Percentiles rank a stretch among this genome's conserved stretches.
Conservation (phyloP, 1,139 yeast species). For the Pichia norvegensis region DNA sequence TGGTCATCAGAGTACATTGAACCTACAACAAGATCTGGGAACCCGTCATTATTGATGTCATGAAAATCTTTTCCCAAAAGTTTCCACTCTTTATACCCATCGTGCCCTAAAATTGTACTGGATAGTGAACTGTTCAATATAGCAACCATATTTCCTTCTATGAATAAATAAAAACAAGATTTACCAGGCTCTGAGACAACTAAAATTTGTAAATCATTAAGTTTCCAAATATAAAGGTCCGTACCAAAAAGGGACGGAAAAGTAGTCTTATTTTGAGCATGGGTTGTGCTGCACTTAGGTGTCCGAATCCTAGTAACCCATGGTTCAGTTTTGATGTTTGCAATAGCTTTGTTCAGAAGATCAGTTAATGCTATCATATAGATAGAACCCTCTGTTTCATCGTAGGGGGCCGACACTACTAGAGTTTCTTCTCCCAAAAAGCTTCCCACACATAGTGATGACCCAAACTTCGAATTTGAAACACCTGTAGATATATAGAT, state of each 20-base stretch:
- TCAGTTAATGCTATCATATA: slow-evolving; percentile 32
- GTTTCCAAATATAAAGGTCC: slow-evolving; percentile 19
- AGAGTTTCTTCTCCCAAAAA: slow-evolving; percentile 31
- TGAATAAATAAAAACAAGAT: slow-evolving; percentile 22
- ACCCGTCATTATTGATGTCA: slow-evolving; percentile 32
- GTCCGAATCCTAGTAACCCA: neutral
- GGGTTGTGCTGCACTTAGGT: neutral
- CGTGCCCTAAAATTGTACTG: slow-evolving; percentile 29
- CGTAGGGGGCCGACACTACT: slow-evolving; percentile 45
- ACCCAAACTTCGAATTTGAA: slow-evolving; percentile 37
- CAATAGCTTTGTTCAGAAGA: neutral
- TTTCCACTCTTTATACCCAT: slow-evolving; percentile 35
- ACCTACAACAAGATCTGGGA: slow-evolving; percentile 37
- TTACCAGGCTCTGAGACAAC: slow-evolving; percentile 33
- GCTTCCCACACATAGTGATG: slow-evolving; percentile 33
- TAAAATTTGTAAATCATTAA: slow-evolving; percentile 25
- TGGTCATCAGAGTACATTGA: slow-evolving; percentile 34
- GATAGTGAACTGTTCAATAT: slow-evolving; percentile 5
- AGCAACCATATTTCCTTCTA: slow-evolving; percentile 14
- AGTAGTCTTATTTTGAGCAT: neutral
- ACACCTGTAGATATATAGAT: slow-evolving; percentile 26
- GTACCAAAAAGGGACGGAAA: slow-evolving; percentile 31
- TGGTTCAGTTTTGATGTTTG: neutral
- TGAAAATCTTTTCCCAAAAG: slow-evolving; percentile 22
- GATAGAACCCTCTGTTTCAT: slow-evolving; percentile 34